phyloP scores from a whole-genome alignment of 2,329 filamentous ascomycete genomes.

The Trichocomaceae sp. region DNA sequence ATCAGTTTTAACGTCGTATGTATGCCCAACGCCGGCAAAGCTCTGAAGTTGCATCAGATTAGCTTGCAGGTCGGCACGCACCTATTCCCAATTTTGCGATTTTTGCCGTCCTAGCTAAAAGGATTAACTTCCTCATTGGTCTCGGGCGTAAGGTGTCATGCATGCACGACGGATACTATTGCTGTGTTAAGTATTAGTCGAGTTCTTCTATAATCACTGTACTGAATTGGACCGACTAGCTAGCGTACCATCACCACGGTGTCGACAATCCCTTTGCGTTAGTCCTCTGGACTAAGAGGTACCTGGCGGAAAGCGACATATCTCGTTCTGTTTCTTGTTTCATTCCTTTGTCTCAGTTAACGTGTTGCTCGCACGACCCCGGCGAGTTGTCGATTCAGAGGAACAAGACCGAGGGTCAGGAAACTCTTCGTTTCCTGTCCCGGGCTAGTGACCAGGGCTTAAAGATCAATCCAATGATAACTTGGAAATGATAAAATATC shows the following conservation, averaged over 20 bases:
- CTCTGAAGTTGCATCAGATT: not conserved
- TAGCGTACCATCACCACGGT: not conserved
- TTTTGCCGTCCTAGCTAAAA: not conserved
- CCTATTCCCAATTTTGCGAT: not conserved
- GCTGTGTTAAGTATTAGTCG: not conserved
- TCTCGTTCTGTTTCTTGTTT: not conserved
- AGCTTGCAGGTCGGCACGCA: not conserved
- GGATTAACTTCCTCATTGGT: not conserved
- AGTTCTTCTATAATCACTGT: not conserved
- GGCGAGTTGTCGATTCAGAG: too few species aligned
- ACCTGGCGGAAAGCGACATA: not conserved
- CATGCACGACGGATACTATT: not conserved
- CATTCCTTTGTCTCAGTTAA: not conserved
- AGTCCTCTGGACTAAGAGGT: not conserved
- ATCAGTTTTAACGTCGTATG: not conserved
- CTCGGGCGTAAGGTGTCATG: not conserved
- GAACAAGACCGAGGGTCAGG: too few species aligned
- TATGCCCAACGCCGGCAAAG: not conserved
- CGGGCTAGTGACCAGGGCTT: too few species aligned
- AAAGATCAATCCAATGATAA: too few species aligned
- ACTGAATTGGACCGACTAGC: not conserved
- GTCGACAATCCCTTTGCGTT: not conserved
- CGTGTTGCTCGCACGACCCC: too few species aligned
- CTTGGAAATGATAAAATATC: too few species aligned
- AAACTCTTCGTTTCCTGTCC: too few species aligned